A percentile compares a stretch with the other conserved stretches of the same genome.
Conservation (phyloP, 2,329 filamentous ascomycete genomes). For the Aspergillaceae sp. region DNA sequence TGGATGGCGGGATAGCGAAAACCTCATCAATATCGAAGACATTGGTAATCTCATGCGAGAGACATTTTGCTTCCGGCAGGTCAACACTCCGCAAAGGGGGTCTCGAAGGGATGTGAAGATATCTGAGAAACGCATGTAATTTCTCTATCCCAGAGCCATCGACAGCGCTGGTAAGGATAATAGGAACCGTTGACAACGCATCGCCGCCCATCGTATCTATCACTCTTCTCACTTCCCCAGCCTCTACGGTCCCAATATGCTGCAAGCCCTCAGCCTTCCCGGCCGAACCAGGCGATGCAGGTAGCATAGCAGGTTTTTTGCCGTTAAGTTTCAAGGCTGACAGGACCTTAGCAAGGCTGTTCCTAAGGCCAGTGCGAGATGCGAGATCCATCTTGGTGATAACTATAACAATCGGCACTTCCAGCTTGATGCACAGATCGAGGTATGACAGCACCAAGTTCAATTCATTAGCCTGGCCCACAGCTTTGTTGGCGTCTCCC, state of each 20-base stretch:
- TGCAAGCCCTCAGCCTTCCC: constrained; percentile 47
- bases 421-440: constrained; percentile 72
- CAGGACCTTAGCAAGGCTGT: constrained; percentile 63
- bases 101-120: constrained; percentile 58
- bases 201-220: constrained; percentile 35
- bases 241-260: constrained; percentile 49
- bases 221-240: constrained; percentile 49
- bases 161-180: constrained; percentile 78
- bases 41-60: constrained; percentile 46
- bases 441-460: constrained; percentile 74
- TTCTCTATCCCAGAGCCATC: constrained; percentile 73
- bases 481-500: constrained; percentile 9
- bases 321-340: constrained; percentile 68
- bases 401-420: constrained; percentile 67
- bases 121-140: constrained; percentile 70
- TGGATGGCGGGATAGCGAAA: constrained; percentile 63
- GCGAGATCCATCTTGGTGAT: constrained; percentile 89
- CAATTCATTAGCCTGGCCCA: constrained; percentile 42
- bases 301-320: constrained; percentile 63
- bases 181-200: constrained; percentile 58
- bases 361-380: constrained; percentile 60
- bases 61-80: constrained; percentile 7
- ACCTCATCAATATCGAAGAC: constrained; percentile 89
- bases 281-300: constrained; percentile 36
- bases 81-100: constrained; percentile 16